Conservation (phyloP, 495 filamentous ascomycete species). For the Hypomontagnella submonticulosa region DNA sequence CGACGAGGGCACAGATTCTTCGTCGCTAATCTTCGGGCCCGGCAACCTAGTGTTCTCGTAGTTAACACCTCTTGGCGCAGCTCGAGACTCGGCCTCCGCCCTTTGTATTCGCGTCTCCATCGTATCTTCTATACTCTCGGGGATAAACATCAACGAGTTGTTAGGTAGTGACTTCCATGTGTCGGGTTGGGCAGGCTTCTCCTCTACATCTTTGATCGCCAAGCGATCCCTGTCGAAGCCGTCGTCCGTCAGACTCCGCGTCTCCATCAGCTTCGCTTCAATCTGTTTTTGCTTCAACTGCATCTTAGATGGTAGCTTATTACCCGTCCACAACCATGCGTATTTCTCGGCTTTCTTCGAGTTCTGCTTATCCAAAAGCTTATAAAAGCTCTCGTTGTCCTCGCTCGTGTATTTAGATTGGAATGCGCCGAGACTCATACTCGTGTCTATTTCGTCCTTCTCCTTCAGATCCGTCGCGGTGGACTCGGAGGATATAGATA, state of each 20-base stretch:
- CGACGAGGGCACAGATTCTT: conserved; percentile 67
- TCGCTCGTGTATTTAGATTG: conserved; percentile 95
- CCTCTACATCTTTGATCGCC: conserved; percentile 70
- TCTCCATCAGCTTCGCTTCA: conserved; percentile 69
- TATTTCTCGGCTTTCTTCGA: conserved; percentile 81
- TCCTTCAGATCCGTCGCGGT: conserved; percentile 44
- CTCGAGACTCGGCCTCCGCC: conserved; percentile 75
- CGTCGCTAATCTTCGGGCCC: conserved; percentile 46
- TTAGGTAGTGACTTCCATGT: conserved; percentile 77
- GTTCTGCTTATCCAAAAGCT: conserved; percentile 91
- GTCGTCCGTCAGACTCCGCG: conserved; percentile 58
- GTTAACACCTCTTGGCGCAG: conserved; percentile 78
- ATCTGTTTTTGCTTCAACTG: conserved; percentile 83
- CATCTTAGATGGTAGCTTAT: conserved; percentile 87
- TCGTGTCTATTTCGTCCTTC: conserved; percentile 74
- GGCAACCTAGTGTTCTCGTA: conserved; percentile 86
- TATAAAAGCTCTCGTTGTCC: conserved; percentile 96
- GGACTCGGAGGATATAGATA: conserved; percentile 63
- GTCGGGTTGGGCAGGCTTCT: conserved; percentile 81
- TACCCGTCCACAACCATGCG: conserved; percentile 86
- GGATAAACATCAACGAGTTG: conserved; percentile 90
- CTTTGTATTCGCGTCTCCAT: conserved; percentile 73
- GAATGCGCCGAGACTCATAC: conserved; percentile 83
- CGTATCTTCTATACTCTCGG: conserved; percentile 75
- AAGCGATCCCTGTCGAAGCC: conserved; percentile 64